These are phyloP conservation scores for Boletus pseudo-olivaceus DNA, from an alignment of 768 basidiomycete species.

Conservation along the genomic window DNA sequence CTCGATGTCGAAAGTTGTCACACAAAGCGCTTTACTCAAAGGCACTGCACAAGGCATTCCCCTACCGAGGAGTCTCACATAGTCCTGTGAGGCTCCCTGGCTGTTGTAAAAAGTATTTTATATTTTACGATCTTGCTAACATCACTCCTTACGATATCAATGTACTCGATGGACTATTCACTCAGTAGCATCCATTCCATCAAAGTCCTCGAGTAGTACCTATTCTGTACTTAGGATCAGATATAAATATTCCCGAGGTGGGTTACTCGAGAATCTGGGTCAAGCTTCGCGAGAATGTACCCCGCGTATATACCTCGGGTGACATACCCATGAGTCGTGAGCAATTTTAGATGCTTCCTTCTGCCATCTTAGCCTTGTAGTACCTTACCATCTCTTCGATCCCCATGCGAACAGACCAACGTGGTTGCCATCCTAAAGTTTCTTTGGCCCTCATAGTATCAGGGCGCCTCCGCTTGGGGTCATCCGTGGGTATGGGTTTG, in stretches of 20 bases:
- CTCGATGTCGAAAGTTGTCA: conserved; percentile 52
- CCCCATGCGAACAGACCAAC: conserved; percentile 91
- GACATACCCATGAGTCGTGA: neutral
- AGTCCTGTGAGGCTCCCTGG: neutral
- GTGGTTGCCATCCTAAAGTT: conserved; percentile 82
- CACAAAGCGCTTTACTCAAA: conserved; percentile 21
- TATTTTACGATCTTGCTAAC: conserved; percentile 7
- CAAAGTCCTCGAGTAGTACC: neutral
- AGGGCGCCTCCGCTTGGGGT: conserved; percentile 91
- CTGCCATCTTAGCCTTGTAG: conserved; percentile 86
- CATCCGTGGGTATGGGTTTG: conserved; percentile 83
- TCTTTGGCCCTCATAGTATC: conserved; percentile 91
- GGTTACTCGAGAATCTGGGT: neutral
- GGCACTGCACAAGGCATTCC: conserved; percentile 4
- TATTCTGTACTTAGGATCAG: conserved; percentile 17
- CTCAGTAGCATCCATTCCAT: conserved; percentile 10
- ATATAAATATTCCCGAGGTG: conserved; percentile 6
- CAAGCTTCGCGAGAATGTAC: neutral
- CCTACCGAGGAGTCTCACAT: conserved; percentile 13
- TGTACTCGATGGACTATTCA: conserved; percentile 7
- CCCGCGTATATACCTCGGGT: neutral
- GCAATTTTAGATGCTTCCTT: conserved; percentile 62
- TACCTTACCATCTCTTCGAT: conserved; percentile 93
- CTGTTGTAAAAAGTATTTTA: conserved; percentile 17
- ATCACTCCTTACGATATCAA: conserved; percentile 10